Conservation (phyloP, 768 basidiomycete genomes). For the Pluteus cervinus region DNA sequence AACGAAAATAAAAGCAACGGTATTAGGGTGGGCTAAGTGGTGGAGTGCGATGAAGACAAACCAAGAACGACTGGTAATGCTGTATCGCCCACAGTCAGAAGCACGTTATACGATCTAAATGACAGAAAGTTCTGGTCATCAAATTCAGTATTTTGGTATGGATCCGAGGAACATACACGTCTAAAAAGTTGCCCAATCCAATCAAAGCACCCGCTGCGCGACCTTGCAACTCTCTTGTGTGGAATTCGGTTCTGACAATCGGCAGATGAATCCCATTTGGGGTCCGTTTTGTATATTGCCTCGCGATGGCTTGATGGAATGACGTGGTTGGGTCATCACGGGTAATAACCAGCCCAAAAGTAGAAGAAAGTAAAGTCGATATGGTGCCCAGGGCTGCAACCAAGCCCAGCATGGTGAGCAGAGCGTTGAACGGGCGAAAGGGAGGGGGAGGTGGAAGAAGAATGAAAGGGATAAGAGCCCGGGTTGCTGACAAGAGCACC, state of each 20-base stretch:
- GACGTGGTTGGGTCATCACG: too few species aligned
- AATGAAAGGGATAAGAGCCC: too few species aligned
- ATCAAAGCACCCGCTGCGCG: slow-evolving; percentile 32
- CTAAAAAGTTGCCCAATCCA: slow-evolving; percentile 55
- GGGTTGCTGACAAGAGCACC: too few species aligned
- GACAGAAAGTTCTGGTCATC: not conserved
- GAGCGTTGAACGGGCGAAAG: too few species aligned
- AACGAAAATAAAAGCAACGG: not conserved
- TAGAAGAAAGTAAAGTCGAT: too few species aligned
- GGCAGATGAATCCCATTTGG: slow-evolving; percentile 33
- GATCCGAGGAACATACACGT: slow-evolving; percentile 41
- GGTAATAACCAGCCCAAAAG: too few species aligned
- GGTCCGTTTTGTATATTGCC: too few species aligned
- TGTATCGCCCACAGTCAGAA: slow-evolving; percentile 48
- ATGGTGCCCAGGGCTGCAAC: too few species aligned
- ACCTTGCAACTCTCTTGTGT: slow-evolving; percentile 12
- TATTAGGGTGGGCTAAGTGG: not conserved
- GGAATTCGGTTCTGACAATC: slow-evolving; percentile 19
- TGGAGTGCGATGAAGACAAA: slow-evolving; percentile 15
- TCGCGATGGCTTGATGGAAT: too few species aligned
- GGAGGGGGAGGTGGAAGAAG: too few species aligned
- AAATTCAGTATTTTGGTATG: not conserved
- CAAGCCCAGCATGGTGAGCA: too few species aligned
- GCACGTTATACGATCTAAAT: slow-evolving; percentile 57
- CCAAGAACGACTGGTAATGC: slow-evolving; percentile 56